Conservation (phyloP, 805 yeast species). For the Myxozyma vanderwaltii region DNA sequence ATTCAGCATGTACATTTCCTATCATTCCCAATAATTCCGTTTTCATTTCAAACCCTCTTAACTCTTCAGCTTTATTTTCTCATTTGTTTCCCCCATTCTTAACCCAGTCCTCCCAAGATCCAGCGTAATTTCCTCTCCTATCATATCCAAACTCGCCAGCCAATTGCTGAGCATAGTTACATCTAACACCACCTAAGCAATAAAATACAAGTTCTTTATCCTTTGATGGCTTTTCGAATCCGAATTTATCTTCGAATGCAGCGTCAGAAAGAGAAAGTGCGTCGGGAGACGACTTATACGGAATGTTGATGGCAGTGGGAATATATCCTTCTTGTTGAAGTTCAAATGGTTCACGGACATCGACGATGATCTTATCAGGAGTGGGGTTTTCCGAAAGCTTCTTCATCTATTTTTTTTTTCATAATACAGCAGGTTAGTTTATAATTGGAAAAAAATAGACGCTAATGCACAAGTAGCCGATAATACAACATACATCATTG, state of each 20-base stretch:
- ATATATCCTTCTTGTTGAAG: slow-evolving; percentile 64
- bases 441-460: not conserved
- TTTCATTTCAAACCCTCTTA: no score
- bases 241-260: slow-evolving; percentile 79
- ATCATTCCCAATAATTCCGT: no score
- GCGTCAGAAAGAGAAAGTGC: slow-evolving; percentile 79
- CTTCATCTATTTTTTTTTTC: slow-evolving; percentile 26
- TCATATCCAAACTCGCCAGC: slow-evolving; percentile 88
- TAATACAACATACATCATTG: slow-evolving; percentile 17
- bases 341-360: slow-evolving; percentile 92
- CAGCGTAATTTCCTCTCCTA: slow-evolving; percentile 71
- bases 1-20: no score
- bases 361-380: slow-evolving; percentile 56
- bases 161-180: slow-evolving; percentile 85
- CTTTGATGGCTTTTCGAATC: slow-evolving; percentile 73
- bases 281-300: slow-evolving; percentile 88
- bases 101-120: slow-evolving; percentile 82
- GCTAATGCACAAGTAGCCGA: not conserved
- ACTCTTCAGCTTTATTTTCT: no score
- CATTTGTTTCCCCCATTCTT: slow-evolving; percentile 25
- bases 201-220: slow-evolving; percentile 81
- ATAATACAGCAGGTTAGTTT: no score
- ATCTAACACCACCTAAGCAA: slow-evolving; percentile 91
- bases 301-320: slow-evolving; percentile 84
- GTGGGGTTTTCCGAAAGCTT: slow-evolving; percentile 18